These are phyloP conservation scores for Priceomyces haplophilus DNA, from an alignment of 805 yeast species.

Conservation along the genomic window DNA sequence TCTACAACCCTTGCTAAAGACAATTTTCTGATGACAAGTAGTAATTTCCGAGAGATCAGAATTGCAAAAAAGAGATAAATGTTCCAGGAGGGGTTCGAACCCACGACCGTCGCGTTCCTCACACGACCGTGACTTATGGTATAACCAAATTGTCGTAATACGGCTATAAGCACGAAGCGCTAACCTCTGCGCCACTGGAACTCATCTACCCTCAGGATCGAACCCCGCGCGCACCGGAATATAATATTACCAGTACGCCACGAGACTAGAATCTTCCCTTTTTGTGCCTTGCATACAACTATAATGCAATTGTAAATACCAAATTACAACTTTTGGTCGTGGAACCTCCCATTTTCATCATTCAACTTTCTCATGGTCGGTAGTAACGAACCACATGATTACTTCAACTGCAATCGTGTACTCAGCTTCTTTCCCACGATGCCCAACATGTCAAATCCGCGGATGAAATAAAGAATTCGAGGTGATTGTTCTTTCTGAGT, in stretches of 20 bases:
- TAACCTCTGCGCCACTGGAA: slow-evolving; percentile 55
- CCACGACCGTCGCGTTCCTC: slow-evolving; percentile 57
- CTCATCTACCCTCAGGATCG: slow-evolving; percentile 13
- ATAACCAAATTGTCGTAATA: slow-evolving; percentile 42
- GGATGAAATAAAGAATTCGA: too few relatives aligned
- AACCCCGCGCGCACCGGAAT: slow-evolving; percentile 1
- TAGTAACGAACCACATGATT: too few relatives aligned
- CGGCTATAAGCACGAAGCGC: slow-evolving; percentile 56
- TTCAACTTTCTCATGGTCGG: too few relatives aligned
- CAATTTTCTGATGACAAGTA: too few relatives aligned
- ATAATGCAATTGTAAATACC: background rate
- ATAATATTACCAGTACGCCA: slow-evolving; percentile 1
- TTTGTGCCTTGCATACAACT: background rate
- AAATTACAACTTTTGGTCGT: too few relatives aligned
- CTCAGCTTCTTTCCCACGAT: too few relatives aligned
- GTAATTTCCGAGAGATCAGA: too few relatives aligned
- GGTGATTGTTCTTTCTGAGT: too few relatives aligned
- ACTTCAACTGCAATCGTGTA: too few relatives aligned
- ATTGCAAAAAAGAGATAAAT: slow-evolving; percentile 33
- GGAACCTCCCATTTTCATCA: too few relatives aligned
- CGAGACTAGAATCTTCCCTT: background rate
- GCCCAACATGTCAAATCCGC: too few relatives aligned
- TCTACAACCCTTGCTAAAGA: too few relatives aligned
- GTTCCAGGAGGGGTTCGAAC: slow-evolving; percentile 55
- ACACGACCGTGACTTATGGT: slow-evolving; percentile 51